phyloP scores from a whole-genome alignment of 2,329 filamentous ascomycete genomes.

The Fusarium sp. region DNA sequence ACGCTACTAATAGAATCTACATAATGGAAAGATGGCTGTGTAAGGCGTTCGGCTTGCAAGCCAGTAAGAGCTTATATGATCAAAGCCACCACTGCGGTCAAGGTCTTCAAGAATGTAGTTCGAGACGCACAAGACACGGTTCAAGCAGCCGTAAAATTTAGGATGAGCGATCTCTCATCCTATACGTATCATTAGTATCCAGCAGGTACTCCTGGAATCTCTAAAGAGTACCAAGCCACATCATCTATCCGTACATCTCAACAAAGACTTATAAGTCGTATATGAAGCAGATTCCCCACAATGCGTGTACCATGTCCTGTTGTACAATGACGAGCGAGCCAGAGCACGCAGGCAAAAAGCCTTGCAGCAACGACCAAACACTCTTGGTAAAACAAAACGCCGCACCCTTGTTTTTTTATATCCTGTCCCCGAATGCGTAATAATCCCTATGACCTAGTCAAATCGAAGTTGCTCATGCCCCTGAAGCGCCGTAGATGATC shows the following conservation, averaged over 20 bases:
- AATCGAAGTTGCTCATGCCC: constrained; percentile 39
- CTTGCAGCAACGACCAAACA: constrained; percentile 7
- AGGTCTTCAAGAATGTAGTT: not conserved
- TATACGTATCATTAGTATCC: constrained; percentile 42
- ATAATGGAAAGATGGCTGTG: constrained; percentile 7
- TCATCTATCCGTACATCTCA: constrained; percentile 43
- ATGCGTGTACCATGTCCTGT: constrained; percentile 28
- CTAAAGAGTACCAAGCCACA: constrained; percentile 27
- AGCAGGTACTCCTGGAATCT: constrained; percentile 23
- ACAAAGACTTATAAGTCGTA: constrained; percentile 25
- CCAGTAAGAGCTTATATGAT: not conserved
- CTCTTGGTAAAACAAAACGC: constrained; percentile 46
- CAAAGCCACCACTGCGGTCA: not conserved
- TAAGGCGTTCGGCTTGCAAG: constrained; percentile 10
- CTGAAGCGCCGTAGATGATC: constrained; percentile 29
- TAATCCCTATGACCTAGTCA: constrained; percentile 29
- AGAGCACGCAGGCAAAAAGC: constrained; percentile 16
- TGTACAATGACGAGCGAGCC: constrained; percentile 22
- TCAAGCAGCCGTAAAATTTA: constrained; percentile 35
- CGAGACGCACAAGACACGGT: constrained; percentile 8
- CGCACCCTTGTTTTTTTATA: constrained; percentile 39
- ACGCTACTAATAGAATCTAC: constrained; percentile 11
- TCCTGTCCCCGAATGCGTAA: constrained; percentile 30
- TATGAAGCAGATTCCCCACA: constrained; percentile 29
- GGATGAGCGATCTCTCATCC: constrained; percentile 32